Percentiles rank a stretch among this genome's conserved stretches.
phyloP scores from a whole-genome alignment of 2,329 filamentous ascomycete species.

The Cytospora mali region DNA sequence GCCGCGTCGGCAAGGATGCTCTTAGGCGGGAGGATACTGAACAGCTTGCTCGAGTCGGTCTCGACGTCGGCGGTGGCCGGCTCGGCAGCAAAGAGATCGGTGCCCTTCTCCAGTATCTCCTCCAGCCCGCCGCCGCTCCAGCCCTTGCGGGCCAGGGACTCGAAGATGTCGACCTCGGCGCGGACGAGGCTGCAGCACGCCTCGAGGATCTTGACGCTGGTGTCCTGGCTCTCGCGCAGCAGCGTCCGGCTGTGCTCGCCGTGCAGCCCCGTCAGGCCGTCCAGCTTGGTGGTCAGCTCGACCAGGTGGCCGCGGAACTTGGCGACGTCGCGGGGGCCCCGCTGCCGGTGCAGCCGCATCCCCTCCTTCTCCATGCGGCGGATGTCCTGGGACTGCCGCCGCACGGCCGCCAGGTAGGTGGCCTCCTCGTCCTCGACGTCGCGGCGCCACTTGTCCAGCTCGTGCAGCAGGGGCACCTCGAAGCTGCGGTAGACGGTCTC shows the following conservation, averaged over 20 bases:
- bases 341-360: conserved; percentile 59
- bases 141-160: conserved; percentile 66
- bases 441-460: conserved; percentile 66
- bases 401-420: conserved; percentile 58
- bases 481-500: conserved; percentile 70
- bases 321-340: conserved; percentile 62
- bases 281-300: conserved; percentile 62
- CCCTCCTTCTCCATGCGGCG: conserved; percentile 67
- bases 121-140: conserved; percentile 69
- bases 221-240: conserved; percentile 66
- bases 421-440: conserved; percentile 68
- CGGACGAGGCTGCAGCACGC: conserved; percentile 66
- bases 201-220: conserved; percentile 63
- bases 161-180: conserved; percentile 71
- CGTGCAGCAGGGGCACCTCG: conserved; percentile 70
- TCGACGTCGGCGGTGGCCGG: conserved; percentile 38
- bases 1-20: conserved; percentile 61
- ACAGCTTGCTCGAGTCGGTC: conserved; percentile 54
- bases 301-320: conserved; percentile 66
- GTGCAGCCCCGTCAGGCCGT: conserved; percentile 64
- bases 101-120: conserved; percentile 65
- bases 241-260: conserved; percentile 61
- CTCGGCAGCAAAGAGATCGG: conserved; percentile 56
- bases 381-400: conserved; percentile 61
- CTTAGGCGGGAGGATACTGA: conserved; percentile 65